A percentile compares a stretch with the other conserved stretches of the same genome.
phyloP scores from a whole-genome alignment of 2,329 filamentous ascomycete species.

The Orbilia oligospora region DNA sequence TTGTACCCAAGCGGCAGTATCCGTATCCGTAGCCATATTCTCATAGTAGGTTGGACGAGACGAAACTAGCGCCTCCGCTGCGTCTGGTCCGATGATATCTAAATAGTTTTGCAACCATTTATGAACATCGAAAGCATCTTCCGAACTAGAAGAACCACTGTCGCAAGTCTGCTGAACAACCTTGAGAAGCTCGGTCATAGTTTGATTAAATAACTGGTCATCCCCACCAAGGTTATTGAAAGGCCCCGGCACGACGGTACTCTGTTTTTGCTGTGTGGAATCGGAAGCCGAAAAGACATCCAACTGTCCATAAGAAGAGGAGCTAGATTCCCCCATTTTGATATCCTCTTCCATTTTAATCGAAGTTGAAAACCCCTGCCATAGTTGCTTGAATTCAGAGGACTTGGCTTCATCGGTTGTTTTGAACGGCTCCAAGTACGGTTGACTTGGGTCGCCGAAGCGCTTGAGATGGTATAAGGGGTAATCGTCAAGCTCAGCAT shows the following conservation, averaged over 20 bases:
- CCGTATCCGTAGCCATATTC: slow-evolving; percentile 25
- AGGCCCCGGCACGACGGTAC: neutral
- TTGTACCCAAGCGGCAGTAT: slow-evolving; percentile 28
- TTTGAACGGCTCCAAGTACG: neutral
- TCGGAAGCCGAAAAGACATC: slow-evolving; percentile 13
- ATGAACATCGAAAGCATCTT: slow-evolving; percentile 38
- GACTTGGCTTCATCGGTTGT: slow-evolving; percentile 3
- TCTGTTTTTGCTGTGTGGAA: neutral
- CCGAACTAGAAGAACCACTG: slow-evolving; percentile 9
- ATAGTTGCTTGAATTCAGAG: slow-evolving; percentile 50
- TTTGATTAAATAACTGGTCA: slow-evolving; percentile 33
- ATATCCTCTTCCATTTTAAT: slow-evolving; percentile 54
- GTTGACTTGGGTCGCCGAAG: neutral
- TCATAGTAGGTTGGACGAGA: slow-evolving; percentile 42
- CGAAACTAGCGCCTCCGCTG: slow-evolving; percentile 22
- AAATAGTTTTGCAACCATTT: slow-evolving; percentile 33
- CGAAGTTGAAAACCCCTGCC: slow-evolving; percentile 42
- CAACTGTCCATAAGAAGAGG: neutral
- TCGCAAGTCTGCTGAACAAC: slow-evolving; percentile 39
- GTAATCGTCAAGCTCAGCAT: neutral
- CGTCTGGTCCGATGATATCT: slow-evolving; percentile 23
- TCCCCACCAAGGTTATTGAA: neutral
- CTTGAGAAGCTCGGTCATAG: slow-evolving; percentile 40
- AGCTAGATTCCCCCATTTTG: slow-evolving; percentile 14
- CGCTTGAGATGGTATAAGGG: slow-evolving; percentile 4